Evolutionary conservation across 2,329 filamentous ascomycete genomes (phyloP), one percentile per base, ranked within the genome.

Genomic region (Zarea fungicola): DNA sequence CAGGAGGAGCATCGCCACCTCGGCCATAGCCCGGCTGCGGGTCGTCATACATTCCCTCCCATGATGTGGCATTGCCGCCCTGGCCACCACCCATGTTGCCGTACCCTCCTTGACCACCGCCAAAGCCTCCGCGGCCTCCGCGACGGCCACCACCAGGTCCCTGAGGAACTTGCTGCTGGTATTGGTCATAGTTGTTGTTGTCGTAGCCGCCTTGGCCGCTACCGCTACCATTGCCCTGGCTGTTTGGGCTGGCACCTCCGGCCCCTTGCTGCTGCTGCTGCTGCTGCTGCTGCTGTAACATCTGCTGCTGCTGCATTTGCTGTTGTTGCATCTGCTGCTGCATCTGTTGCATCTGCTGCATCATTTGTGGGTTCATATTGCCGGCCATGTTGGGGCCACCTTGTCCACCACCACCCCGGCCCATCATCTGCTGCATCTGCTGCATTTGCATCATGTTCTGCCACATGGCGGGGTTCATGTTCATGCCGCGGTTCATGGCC

Each of bases 11-110:
- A 52, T 80, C 76, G 21, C 68, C 63, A 34, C 69, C 64, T 43
- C 65, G 68, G 31, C 65, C 68, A 47, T 71, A 67, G 50, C 67
- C 57, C 56, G 84, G 89, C 63, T 92, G 89, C 14, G 90, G 91
- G 2, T 96, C 92, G 64, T 97, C 92, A 66, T 96, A 97, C 90
- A 96, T 96, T 61, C 92, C 92, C 66, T 97, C 92, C 90, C 91
- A 96, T 34, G 85, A 91, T 21, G 87, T 89, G n/a, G 86, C 85
- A 14, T 82, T 83, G 37, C 81, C 82, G 49, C 73, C 72, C 31
- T 57, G 55, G n/a, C 47, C 55, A 11, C 57, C 58, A 18, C 58
- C 58, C 51, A 61, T 60, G 43, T 60, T 60, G 28, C 54, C 57
- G 22, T 57, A 58, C 37, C 48, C 55, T 50, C 42, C 48, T 28